Evolutionary conservation across 2,329 filamentous ascomycete genomes (phyloP).

Genomic region (Lizonia empirigonia): DNA sequence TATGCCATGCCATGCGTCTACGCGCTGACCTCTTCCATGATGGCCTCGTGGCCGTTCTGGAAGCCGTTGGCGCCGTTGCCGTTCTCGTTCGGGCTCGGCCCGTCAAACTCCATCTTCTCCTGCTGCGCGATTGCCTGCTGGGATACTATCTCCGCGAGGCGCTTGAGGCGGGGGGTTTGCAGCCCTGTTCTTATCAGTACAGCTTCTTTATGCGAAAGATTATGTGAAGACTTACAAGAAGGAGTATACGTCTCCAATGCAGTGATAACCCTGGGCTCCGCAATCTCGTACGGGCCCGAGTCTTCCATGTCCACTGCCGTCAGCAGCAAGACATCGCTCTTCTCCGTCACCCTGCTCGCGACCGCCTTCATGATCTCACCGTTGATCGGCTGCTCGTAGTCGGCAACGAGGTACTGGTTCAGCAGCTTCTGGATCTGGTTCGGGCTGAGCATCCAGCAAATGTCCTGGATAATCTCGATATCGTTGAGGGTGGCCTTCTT

Average conservation of each 20-base stretch:
- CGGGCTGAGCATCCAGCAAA: constrained; percentile 99
- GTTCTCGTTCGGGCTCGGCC: constrained; percentile 29
- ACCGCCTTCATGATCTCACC: constrained; percentile 99
- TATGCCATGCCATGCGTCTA: neutral
- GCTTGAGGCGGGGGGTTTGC: constrained; percentile 92
- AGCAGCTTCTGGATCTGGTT: constrained; percentile 99
- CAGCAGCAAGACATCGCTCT: constrained; percentile 92
- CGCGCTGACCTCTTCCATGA: constrained; percentile 31
- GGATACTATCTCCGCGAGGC: constrained; percentile 96
- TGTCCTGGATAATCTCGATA: constrained; percentile 99
- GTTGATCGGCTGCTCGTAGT: constrained; percentile 99
- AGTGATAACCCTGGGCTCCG: constrained; percentile 92
- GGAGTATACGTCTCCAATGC: constrained; percentile 97
- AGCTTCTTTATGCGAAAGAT: neutral
- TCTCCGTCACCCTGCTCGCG: constrained; percentile 94
- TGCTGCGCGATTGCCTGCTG: constrained; percentile 95
- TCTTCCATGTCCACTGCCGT: constrained; percentile 99
- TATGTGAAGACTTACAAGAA: constrained; percentile 71
- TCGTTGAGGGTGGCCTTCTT: constrained; percentile 99
- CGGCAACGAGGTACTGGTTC: constrained; percentile 97
- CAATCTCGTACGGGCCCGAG: constrained; percentile 97
- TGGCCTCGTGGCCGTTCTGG: constrained; percentile 26
- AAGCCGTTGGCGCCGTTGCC: constrained; percentile 32
- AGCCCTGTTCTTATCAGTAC: constrained; percentile 67
- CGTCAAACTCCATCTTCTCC: constrained; percentile 72